Base-by-base conservation (phyloP, 257 asterid genomes). In the Penstemon eatonii region DNA sequence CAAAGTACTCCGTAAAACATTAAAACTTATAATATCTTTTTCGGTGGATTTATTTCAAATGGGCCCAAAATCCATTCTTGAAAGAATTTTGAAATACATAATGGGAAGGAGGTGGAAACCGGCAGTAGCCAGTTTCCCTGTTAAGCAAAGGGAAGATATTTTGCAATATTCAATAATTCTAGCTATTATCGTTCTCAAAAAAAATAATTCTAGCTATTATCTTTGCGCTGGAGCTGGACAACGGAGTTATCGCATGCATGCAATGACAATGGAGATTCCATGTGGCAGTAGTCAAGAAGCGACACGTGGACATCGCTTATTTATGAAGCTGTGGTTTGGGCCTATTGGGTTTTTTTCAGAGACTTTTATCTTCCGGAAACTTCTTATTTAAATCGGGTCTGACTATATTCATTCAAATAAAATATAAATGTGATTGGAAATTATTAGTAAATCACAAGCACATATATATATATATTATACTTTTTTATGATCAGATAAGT, bases 91-190 rank as follows among this genome's bases (percentile, higher is more conserved):
- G 19, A 10, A 3, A 36, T 60, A 19, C 52, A 36, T 47, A 11
- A 43, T 53, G 8, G 15, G n/a, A 6, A 40, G 37, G 55, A 46
- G 69, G 54, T 42, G 78, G 68, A 47, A 41, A 81, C 82, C 64
- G 76, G 85, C 55, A 71, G 1, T 67, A 65, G 75, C 81, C 81
- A 74, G 84, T 84, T 56, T 66, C 40, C 37, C 6, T 18, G 40
- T 39, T 13, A 4, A 8, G 33, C 11, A 0, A 1, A 18, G 7
- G 51, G 59, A 9, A 39, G 39, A 10, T 51, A 43, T 44, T 11
- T 42, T 8, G 38, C 18, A 25, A 25, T 25, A 25, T 25, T 25
- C 33, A 25, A 25, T 25, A 25, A 25, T 25, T 25, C 33, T 25
- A 25, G 33, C 33, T 25, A 25, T 25, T 25, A 25, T 25, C 33